Evolutionary conservation across 2,329 filamentous ascomycete genomes (phyloP).

Genomic region (Coleophoma eucalyptorum): DNA sequence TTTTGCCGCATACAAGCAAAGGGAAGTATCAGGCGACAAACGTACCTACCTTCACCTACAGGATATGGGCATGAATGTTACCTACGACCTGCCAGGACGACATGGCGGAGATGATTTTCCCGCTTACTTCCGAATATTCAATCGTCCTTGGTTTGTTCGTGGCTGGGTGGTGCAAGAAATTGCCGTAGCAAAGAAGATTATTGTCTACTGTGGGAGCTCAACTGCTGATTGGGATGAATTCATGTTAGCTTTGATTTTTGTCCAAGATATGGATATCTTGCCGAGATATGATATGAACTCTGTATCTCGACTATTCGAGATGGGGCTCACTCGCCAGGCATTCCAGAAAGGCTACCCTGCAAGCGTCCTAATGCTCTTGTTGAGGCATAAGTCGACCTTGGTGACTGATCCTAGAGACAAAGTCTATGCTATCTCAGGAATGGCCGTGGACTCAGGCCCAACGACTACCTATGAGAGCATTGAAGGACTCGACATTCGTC

Average conservation of each 20-base stretch:
- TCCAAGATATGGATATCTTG: background rate
- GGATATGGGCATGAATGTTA: conserved; percentile 1
- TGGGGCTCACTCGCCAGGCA: background rate
- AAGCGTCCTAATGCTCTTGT: background rate
- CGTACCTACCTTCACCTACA: background rate
- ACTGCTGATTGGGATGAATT: conserved; percentile 4
- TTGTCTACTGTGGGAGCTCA: background rate
- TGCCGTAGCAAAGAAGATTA: conserved; percentile 3
- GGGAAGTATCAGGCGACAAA: background rate
- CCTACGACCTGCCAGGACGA: background rate
- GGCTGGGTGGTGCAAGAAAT: conserved; percentile 9
- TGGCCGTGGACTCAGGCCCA: background rate
- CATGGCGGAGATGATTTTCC: background rate
- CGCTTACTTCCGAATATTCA: background rate
- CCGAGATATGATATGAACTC: background rate
- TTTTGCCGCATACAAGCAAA: background rate
- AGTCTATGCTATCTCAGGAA: background rate
- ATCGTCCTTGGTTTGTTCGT: conserved; percentile 3
- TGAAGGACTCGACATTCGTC: background rate
- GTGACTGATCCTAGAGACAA: background rate
- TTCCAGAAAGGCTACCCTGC: background rate
- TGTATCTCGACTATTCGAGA: background rate
- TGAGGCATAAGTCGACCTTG: background rate
- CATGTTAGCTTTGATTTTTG: background rate
- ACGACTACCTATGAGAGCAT: background rate